Percentiles rank a stretch among this genome's conserved stretches.
These are phyloP conservation scores for Panaeolus cyanescens DNA, from an alignment of 768 basidiomycete genomes.

Conservation along the genomic window DNA sequence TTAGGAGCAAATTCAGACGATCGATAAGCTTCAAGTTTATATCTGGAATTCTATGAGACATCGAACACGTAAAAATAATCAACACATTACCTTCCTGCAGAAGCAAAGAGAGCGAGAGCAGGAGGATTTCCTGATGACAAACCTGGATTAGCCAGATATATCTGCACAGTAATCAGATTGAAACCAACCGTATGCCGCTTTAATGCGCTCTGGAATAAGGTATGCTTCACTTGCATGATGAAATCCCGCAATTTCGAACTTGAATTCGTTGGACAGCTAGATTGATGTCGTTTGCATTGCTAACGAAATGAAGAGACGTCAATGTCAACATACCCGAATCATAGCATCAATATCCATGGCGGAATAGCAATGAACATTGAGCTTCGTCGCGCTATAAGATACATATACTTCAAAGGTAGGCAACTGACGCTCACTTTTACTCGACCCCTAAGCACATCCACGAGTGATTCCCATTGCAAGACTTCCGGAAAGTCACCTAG, in stretches of 20 bases:
- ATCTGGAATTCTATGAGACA: slow-evolving; percentile 33
- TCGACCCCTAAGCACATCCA: slow-evolving; percentile 75
- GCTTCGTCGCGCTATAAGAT: slow-evolving; percentile 27
- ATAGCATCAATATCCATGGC: slow-evolving; percentile 73
- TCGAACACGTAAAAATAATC: neutral
- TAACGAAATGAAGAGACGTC: neutral
- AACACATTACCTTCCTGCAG: slow-evolving; percentile 33
- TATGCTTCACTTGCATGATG: slow-evolving; percentile 85
- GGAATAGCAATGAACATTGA: slow-evolving; percentile 58
- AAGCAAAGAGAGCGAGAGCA: slow-evolving; percentile 78
- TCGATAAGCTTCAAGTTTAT: slow-evolving; percentile 83
- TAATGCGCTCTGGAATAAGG: slow-evolving; percentile 77
- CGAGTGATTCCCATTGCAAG: slow-evolving; percentile 77
- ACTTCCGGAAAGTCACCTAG: slow-evolving; percentile 67
- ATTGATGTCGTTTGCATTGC: slow-evolving; percentile 17
- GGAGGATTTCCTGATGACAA: slow-evolving; percentile 58
- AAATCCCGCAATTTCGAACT: slow-evolving; percentile 75
- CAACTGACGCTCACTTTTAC: slow-evolving; percentile 54
- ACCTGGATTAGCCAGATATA: too few relatives aligned
- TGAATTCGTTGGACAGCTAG: slow-evolving; percentile 82
- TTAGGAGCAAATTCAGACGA: slow-evolving; percentile 81
- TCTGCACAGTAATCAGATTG: too few relatives aligned
- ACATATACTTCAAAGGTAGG: neutral
- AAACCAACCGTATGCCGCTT: slow-evolving; percentile 57
- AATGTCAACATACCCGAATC: slow-evolving; percentile 54